A percentile compares a stretch with the other conserved stretches of the same genome.
phyloP scores from a whole-genome alignment of 2,329 filamentous ascomycete species.

The Cladobotryum mycophilum region DNA sequence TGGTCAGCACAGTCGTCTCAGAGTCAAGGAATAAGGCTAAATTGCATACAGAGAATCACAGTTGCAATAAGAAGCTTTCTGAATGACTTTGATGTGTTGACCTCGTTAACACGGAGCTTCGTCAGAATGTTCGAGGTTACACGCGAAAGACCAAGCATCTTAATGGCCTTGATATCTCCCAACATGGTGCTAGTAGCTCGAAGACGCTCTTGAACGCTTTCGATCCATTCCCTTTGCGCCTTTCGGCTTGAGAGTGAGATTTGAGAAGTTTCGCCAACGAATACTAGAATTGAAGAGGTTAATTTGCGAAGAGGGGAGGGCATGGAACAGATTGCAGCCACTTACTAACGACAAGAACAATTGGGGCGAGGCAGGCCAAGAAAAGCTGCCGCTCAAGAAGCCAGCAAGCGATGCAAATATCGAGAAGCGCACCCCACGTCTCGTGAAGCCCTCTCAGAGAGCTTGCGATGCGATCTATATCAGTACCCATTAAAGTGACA shows the following conservation, averaged over 20 bases:
- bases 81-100: slow-evolving; percentile 23
- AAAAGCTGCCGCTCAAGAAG: slow-evolving; percentile 24
- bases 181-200: slow-evolving; percentile 35
- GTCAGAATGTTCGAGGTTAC: slow-evolving; percentile 21
- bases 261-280: slow-evolving; percentile 15
- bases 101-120: slow-evolving; percentile 22
- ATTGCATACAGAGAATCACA: slow-evolving; percentile 16
- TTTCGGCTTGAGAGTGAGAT: slow-evolving; percentile 11
- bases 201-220: slow-evolving; percentile 37
- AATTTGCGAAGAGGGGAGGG: not conserved
- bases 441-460: slow-evolving; percentile 20
- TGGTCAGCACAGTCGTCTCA: not conserved
- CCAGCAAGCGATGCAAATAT: slow-evolving; percentile 24
- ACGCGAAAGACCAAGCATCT: slow-evolving; percentile 33
- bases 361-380: slow-evolving; percentile 20
- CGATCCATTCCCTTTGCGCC: slow-evolving; percentile 33
- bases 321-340: not conserved
- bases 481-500: slow-evolving; percentile 28
- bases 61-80: slow-evolving; percentile 19
- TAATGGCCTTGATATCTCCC: slow-evolving; percentile 39
- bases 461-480: slow-evolving; percentile 24
- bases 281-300: slow-evolving; percentile 9
- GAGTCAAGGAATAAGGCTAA: not conserved
- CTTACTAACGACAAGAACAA: slow-evolving; percentile 17
- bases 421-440: slow-evolving; percentile 22